These are phyloP conservation scores for Glycine tomentella DNA, from an alignment of 306 rosid genomes.

Conservation along the genomic window DNA sequence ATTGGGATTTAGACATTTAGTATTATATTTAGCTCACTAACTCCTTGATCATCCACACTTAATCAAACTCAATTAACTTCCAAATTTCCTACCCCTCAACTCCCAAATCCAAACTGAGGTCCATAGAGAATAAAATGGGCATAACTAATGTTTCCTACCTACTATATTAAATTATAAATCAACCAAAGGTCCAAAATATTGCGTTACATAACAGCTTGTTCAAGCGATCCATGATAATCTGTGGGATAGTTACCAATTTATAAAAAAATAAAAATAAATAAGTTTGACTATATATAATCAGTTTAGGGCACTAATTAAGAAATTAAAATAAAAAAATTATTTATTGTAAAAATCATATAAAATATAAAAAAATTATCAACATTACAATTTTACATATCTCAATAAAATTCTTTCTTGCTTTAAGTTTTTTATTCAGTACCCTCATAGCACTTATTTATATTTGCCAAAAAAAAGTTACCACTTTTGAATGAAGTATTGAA, in stretches of 20 bases:
- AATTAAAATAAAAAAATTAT: too few species aligned
- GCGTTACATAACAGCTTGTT: neutral
- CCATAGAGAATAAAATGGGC: slow-evolving; percentile 32
- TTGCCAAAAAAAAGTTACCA: too few species aligned
- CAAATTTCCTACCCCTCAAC: neutral
- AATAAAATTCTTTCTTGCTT: too few species aligned
- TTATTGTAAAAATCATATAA: too few species aligned
- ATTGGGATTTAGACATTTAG: slow-evolving; percentile 9
- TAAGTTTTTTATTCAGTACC: too few species aligned
- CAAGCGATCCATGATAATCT: neutral
- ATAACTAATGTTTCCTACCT: slow-evolving; percentile 45
- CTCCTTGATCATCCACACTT: slow-evolving; percentile 32
- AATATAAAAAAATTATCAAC: too few species aligned
- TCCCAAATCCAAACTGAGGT: slow-evolving; percentile 5
- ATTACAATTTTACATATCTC: too few species aligned
- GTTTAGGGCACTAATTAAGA: too few species aligned
- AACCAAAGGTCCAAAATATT: neutral
- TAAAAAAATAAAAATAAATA: too few species aligned
- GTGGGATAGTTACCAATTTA: too few species aligned
- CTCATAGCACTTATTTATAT: too few species aligned
- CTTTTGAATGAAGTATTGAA: neutral
- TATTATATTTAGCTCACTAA: slow-evolving; percentile 32
- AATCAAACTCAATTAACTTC: slow-evolving; percentile 38
- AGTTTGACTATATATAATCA: too few species aligned
- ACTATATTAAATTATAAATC: slow-evolving; percentile 12